phyloP scores from a whole-genome alignment of 2,329 filamentous ascomycete species.

The Sordariomycetes sp. region DNA sequence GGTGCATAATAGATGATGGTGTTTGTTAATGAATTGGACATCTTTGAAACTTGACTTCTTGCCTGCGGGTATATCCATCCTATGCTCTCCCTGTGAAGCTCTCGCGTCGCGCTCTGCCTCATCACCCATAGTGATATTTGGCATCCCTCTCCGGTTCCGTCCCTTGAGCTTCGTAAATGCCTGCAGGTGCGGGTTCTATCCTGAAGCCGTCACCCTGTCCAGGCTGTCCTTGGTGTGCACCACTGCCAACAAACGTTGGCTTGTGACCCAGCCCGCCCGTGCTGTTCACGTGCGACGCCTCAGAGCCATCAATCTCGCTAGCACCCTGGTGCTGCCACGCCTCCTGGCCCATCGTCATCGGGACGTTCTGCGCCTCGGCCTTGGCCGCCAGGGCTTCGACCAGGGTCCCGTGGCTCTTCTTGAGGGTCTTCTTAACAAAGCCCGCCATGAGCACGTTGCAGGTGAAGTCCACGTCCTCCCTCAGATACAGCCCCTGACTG shows the following conservation, averaged over 20 bases:
- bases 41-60: no score
- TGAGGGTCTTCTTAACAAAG: conserved; percentile 78
- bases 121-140: no score
- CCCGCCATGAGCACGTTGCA: conserved; percentile 68
- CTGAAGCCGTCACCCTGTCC: neutral
- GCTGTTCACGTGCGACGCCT: neutral
- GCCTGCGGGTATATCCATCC: no score
- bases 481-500: conserved; percentile 61
- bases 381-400: conserved; percentile 35
- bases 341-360: neutral
- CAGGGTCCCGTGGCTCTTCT: conserved; percentile 62
- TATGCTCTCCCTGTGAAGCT: no score
- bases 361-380: conserved; percentile 1
- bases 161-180: neutral
- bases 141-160: neutral
- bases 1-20: no score
- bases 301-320: no score
- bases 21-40: no score
- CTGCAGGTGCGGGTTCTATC: neutral
- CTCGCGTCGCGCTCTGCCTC: no score
- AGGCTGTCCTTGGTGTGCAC: conserved; percentile 3
- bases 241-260: neutral
- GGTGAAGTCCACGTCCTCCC: conserved; percentile 75
- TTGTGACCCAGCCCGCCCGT: neutral
- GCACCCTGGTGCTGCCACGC: neutral